Evolutionary conservation across 257 asterid species (phyloP).

Genomic region (Solanum gandarillasii): DNA sequence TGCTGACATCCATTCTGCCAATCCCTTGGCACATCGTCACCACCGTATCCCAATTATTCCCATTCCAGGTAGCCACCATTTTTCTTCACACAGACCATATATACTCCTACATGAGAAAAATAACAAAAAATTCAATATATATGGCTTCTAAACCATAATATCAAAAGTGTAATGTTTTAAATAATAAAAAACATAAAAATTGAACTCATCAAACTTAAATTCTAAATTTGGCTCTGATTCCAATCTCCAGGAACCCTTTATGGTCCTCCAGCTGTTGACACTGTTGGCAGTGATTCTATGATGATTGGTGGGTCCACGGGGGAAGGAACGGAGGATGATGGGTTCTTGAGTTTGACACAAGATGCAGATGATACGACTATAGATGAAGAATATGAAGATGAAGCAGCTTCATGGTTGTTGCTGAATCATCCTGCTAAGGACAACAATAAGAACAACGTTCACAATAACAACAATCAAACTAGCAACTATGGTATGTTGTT

Average conservation of each 20-base stretch:
- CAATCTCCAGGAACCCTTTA: slow-evolving; percentile 9
- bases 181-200: not conserved
- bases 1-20: slow-evolving; percentile 67
- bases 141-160: not conserved
- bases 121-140: not conserved
- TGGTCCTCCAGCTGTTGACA: slow-evolving; percentile 7
- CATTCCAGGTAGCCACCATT: slow-evolving; percentile 5
- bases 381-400: slow-evolving; percentile 49
- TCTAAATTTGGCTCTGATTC: not conserved
- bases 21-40: slow-evolving; percentile 77
- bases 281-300: not conserved
- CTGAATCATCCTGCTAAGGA: slow-evolving; percentile 33
- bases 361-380: slow-evolving; percentile 11
- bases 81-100: not conserved
- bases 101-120: not conserved
- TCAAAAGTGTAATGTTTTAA: not conserved
- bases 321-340: slow-evolving; percentile 6
- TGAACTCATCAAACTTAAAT: not conserved
- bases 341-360: slow-evolving; percentile 16
- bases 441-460: not conserved
- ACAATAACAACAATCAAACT: not conserved
- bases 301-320: not conserved
- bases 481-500: slow-evolving; percentile 7
- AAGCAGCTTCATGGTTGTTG: slow-evolving; percentile 64
- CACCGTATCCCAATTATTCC: slow-evolving; percentile 57